Evolutionary conservation across 1,284 basidiomycete genomes (phyloP).

Genomic region (Neotropicomus parvogracilis): DNA sequence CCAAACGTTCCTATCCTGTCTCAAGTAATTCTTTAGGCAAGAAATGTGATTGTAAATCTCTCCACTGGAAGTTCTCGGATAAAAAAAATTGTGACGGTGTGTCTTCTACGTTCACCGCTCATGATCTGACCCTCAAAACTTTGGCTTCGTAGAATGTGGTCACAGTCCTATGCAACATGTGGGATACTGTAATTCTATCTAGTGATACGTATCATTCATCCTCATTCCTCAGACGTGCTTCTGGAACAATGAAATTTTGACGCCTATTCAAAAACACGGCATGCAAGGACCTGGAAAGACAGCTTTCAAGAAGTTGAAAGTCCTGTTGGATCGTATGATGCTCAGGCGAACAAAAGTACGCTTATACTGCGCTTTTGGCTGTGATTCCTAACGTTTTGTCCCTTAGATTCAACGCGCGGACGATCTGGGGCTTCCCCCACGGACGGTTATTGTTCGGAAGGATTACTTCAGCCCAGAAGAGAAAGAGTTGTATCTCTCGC

Average conservation of each 20-base stretch:
- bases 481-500: constrained; percentile 89
- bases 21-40: constrained; percentile 52
- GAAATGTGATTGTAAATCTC: constrained; percentile 79
- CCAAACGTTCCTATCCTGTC: constrained; percentile 2
- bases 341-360: constrained; percentile 77
- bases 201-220: constrained; percentile 2
- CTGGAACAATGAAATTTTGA: constrained; percentile 93
- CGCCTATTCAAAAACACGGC: constrained; percentile 86
- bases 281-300: constrained; percentile 69
- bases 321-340: constrained; percentile 95
- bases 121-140: neutral
- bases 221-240: constrained; percentile 59
- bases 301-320: constrained; percentile 89
- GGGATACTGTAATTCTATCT: constrained; percentile 25
- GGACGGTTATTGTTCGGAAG: constrained; percentile 84
- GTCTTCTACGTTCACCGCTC: constrained; percentile 13
- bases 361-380: neutral
- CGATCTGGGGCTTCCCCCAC: constrained; percentile 94
- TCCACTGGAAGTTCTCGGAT: constrained; percentile 89
- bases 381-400: constrained; percentile 3
- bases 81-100: constrained; percentile 80
- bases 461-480: constrained; percentile 97
- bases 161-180: constrained; percentile 95
- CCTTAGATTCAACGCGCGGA: constrained; percentile 95
- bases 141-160: constrained; percentile 63